Evolutionary conservation across 768 basidiomycete species (phyloP), one percentile per base, ranked within the genome.

Genomic region (Hirschioporus abietinus): DNA sequence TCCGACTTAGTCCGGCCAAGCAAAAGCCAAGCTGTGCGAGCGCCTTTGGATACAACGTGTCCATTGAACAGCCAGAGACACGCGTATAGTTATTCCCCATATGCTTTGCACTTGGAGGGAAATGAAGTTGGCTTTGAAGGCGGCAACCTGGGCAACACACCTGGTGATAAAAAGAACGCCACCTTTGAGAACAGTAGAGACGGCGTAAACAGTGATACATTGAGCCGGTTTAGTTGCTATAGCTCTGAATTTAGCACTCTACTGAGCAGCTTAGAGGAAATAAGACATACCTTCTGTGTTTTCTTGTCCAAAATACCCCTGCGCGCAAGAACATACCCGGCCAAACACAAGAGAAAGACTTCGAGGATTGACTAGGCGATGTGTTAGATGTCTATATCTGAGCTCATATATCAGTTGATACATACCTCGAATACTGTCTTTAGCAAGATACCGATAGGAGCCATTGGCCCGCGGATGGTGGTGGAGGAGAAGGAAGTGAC

Each of bases 171-270:
- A 74, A 91, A 93, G 79, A 96, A 96, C 0, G 96, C 96, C 24
- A 99, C 95, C 78, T 97, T 99, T 15, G 92, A 95, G 78, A 96
- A 96, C 35, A 96, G 80, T 7, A 96, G 85, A 0, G 91, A 89
- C 0, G 92, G 91, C 0, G 92, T 93, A 78, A 98, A 97, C 35
- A 98, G 85, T 0, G 91, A 91, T 25, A 96, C 87, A 75, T 96
- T 96, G 64, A 96, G 78, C 24, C 85, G 82, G 72, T 93, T 94
- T 23, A 93, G 78, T 84, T 87, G 85, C 91, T 92, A 72, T 1
- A 27, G 30, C 17, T 58, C 58, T 70, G 27, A 72, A 66, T 65
- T 24, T 35, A 30, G 30, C 30, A 58, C 60, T 52, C 25, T 34
- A 65, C 0, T 25, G 64, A 58, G 35, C 24, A 34, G 35, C 30